Base-by-base conservation (phyloP, 202 grass and related monocot species). In the Setaria viridis region DNA sequence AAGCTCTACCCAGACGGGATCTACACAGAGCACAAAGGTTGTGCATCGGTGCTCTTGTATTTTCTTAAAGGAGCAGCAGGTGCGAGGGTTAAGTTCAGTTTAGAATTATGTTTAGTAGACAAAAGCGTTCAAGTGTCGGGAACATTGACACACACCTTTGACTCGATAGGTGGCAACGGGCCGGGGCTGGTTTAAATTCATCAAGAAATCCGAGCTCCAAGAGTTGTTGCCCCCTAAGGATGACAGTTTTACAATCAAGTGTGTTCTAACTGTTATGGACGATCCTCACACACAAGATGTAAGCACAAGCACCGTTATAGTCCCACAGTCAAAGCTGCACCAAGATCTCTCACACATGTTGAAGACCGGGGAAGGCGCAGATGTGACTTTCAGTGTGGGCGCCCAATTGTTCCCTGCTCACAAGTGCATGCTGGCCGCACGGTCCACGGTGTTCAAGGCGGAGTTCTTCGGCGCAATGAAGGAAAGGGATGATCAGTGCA, bases 381-480 rank as follows among this genome's bases (percentile, higher is more conserved):
- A 84, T 3, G 82, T 76, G 14, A 46, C n/a, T 2, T 76, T 84
- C 60, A 4, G 3, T 2, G 47, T 88, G 0, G 8, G 7, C 1
- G 86, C 2, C 11, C 55, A 64, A 0, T 1, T 73, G 21, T 88
- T 84, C 37, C 34, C 4, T 2, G 80, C 74, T 5, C 86, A 84
- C 2, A 63, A 74, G 6, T 84, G 34, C 12, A 8, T 84, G 0
- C 12, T 88, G 0, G 34, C 80, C 0, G 56, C 67, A 9, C 48
- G 86, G 6, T 84, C 80, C 19, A 11, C 11, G 6, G 73, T 85
- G 17, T 85, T 85, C 25, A 21, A 3, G 35, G 82, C 65, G 1
- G 74, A 85, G 43, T 53, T 85, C 1, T 78, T 71, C 1, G 54
- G 83, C 0, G 8, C 83, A 0, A 35, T 85, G 74, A 51, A 45